A percentile compares a stretch with the other conserved stretches of the same genome.
Evolutionary conservation across 2,329 filamentous ascomycete species (phyloP).

Genomic region (Alternaria infectoria): DNA sequence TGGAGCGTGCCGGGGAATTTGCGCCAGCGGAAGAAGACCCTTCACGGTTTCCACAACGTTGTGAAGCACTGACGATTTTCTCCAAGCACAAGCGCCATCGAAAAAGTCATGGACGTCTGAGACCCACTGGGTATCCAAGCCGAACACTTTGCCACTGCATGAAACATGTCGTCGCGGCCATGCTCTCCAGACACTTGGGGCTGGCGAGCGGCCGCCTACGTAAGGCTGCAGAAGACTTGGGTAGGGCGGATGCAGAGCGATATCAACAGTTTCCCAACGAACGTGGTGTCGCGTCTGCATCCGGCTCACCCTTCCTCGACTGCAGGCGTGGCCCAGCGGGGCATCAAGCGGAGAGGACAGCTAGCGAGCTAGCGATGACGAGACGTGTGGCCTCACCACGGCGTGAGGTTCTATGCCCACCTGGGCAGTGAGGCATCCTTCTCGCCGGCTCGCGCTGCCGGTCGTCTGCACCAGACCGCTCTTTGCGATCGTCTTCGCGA

Average conservation of each 20-base stretch:
- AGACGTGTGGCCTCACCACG: slow-evolving; percentile 32
- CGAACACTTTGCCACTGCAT: slow-evolving; percentile 14
- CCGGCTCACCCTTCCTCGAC: background rate
- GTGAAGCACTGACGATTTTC: slow-evolving; percentile 7
- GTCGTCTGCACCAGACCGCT: slow-evolving; percentile 26
- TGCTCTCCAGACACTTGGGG: background rate
- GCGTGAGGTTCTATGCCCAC: slow-evolving; percentile 28
- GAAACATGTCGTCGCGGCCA: background rate
- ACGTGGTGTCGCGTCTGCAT: background rate
- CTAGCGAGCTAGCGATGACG: slow-evolving; percentile 24
- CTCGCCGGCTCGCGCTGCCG: slow-evolving; percentile 16
- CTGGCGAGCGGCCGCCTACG: slow-evolving; percentile 7
- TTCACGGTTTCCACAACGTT: slow-evolving; percentile 2
- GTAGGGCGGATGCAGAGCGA: slow-evolving; percentile 12
- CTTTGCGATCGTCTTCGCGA: slow-evolving; percentile 9
- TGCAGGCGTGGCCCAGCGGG: slow-evolving; percentile 12
- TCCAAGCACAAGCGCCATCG: background rate
- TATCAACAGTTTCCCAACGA: slow-evolving; percentile 18
- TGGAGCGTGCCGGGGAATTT: slow-evolving; percentile 3
- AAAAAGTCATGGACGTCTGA: slow-evolving; percentile 1
- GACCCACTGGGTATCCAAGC: background rate
- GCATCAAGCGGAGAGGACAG: slow-evolving; percentile 18
- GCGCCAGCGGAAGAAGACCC: slow-evolving; percentile 4
- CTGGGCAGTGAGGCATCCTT: slow-evolving; percentile 11
- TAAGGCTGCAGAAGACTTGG: slow-evolving; percentile 18